Evolutionary conservation across 306 rosid species (phyloP), one percentile per base, ranked within the genome.

Genomic region (Prunus campanulata): DNA sequence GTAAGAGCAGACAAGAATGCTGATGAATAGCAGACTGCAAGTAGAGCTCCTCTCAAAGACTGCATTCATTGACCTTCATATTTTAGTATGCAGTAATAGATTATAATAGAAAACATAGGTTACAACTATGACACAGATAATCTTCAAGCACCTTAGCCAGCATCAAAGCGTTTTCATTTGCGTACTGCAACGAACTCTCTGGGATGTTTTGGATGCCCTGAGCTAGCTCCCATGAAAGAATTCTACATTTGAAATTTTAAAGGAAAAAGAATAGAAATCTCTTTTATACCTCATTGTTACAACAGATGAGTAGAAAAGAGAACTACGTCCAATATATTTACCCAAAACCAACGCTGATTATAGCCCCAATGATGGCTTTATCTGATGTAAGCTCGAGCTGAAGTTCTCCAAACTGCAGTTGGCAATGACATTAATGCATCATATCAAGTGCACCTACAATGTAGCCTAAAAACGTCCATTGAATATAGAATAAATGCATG

Each of bases 331-430:
- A 79, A 77, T 66, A 56, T 8, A 55, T 16, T 44, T 85, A 92
- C 98, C 92, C 97, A 44, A 94, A 94, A 49, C 80, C 88, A 29
- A 92, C 0, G 78, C 84, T 82, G 64, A 94, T 90, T 55, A 72
- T 80, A n/a, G 90, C 97, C 19, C 97, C 98, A 24, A 88, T 78
- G 75, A 76, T 79, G 73, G 97, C 96, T 54, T 94, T 94, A 13
- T 82, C 90, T 42, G 95, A 74, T 6, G 97, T 94, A 71, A 92
- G 55, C 83, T 89, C 98, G 16, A 94, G 88, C 82, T 94, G 98
- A 83, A 94, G 88, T 8, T 87, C 96, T 85, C 96, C 98, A 80
- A 92, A 94, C 97, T 94, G 92, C 80, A 85, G 60, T 66, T 35
- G 75, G 56, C 78, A 87, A 78, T 24, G 15, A 70, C 25, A 60